Percentiles rank a stretch among this genome's conserved stretches.
Evolutionary conservation across 352 stramenopile genomes (phyloP).

Genomic region (Achlya hypogyna): DNA sequence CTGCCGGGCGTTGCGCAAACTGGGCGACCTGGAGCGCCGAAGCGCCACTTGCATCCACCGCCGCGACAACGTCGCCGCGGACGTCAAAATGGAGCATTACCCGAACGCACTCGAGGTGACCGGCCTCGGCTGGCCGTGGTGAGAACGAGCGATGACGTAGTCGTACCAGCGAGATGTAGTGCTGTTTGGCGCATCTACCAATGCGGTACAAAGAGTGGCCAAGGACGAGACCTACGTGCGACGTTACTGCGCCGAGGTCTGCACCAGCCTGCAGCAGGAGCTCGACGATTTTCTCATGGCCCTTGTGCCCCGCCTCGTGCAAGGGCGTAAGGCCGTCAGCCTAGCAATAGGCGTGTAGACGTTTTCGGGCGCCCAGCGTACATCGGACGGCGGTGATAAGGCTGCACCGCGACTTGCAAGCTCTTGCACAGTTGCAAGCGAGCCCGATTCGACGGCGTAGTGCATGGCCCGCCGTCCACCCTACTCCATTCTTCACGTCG

Average conservation of each 20-base stretch:
- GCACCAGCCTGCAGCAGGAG: not conserved
- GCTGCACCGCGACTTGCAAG: not conserved
- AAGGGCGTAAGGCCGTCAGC: constrained; percentile 1
- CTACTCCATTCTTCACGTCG: not conserved
- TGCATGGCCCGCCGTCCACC: not conserved
- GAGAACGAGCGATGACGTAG: too few relatives aligned
- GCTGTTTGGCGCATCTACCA: constrained; percentile 16
- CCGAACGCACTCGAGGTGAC: constrained; percentile 10
- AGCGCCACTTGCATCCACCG: constrained; percentile 5
- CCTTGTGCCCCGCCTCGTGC: not conserved
- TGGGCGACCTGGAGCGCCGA: constrained; percentile 11
- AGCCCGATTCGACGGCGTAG: constrained; percentile 10
- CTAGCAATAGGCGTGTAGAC: not conserved
- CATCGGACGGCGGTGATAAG: not conserved
- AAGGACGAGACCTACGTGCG: not conserved
- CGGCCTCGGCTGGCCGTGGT: constrained; percentile 14
- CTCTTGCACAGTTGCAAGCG: constrained; percentile 9
- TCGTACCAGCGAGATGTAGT: constrained; percentile 9
- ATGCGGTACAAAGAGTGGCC: not conserved
- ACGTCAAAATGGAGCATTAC: constrained; percentile 2
- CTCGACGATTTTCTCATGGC: not conserved
- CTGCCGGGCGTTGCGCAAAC: not conserved
- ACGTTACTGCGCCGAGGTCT: not conserved
- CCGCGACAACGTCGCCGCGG: not conserved
- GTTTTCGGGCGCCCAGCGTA: not conserved